Percentiles rank a stretch among this genome's conserved stretches.
These are phyloP conservation scores for Platanus orientalis DNA, from an alignment of 164 flowering plant genomes.

Conservation along the genomic window DNA sequence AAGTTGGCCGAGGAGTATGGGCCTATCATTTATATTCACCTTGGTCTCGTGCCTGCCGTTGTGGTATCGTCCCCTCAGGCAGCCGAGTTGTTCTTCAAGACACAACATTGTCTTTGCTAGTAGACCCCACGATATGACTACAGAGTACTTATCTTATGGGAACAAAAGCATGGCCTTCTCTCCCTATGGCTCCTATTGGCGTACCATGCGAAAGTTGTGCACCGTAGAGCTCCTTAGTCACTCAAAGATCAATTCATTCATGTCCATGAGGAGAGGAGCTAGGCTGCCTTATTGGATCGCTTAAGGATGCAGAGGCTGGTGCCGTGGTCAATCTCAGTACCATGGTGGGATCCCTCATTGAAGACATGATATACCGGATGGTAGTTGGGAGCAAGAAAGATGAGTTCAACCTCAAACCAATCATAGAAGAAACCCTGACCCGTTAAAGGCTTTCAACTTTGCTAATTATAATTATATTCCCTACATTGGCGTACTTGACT, in stretches of 20 bases:
- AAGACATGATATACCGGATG: neutral
- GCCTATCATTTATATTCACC: constrained; percentile 21
- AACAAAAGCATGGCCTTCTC: constrained; percentile 9
- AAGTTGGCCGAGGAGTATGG: constrained; percentile 17
- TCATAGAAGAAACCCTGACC: neutral
- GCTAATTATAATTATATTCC: neutral
- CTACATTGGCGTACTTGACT: neutral
- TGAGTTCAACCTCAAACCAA: neutral
- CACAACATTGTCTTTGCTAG: constrained; percentile 22
- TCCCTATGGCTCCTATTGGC: constrained; percentile 29
- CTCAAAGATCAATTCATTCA: constrained; percentile 16
- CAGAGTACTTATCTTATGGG: constrained; percentile 12
- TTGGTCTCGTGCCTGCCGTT: constrained; percentile 18
- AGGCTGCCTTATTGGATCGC: neutral
- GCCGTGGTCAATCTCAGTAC: neutral
- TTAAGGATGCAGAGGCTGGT: neutral
- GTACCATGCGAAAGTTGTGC: constrained; percentile 18
- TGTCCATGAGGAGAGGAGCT: constrained; percentile 8
- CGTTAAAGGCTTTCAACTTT: neutral
- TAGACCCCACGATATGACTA: constrained; percentile 10
- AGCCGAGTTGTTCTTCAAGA: constrained; percentile 23
- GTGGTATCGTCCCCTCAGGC: constrained; percentile 20
- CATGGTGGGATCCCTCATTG: neutral
- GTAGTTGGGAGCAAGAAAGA: neutral
- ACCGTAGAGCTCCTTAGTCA: constrained; percentile 20